Evolutionary conservation across 441 rosid genomes (phyloP).

Genomic region (Pelargonium citronellum): DNA sequence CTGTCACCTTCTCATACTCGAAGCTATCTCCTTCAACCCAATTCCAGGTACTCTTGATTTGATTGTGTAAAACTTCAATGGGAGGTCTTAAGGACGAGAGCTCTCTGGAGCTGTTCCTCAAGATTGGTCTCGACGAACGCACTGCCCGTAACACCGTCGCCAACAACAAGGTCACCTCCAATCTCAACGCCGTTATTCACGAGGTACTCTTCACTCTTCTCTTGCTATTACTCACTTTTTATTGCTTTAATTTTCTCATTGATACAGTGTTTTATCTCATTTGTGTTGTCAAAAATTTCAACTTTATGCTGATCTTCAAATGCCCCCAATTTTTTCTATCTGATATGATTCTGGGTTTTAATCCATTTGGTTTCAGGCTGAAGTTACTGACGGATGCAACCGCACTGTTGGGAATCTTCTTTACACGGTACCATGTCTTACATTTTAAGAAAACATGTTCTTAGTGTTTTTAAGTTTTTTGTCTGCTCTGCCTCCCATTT

Average conservation of each 20-base stretch:
- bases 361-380: conserved; percentile 48
- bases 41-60: neutral
- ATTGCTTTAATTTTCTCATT: neutral
- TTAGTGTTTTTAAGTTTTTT: neutral
- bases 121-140: conserved; percentile 72
- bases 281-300: neutral
- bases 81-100: conserved; percentile 34
- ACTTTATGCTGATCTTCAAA: conserved; percentile 6
- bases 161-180: conserved; percentile 72
- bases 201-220: conserved; percentile 43
- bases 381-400: conserved; percentile 64
- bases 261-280: conserved; percentile 4
- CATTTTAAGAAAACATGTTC: neutral
- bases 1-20: no score
- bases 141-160: conserved; percentile 75
- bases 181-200: conserved; percentile 65
- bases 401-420: conserved; percentile 71
- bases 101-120: conserved; percentile 59
- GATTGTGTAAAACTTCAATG: neutral
- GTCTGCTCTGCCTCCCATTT: neutral
- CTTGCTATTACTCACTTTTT: neutral
- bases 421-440: conserved; percentile 48
- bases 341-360: neutral
- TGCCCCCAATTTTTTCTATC: neutral
- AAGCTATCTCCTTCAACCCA: no score